Conservation (phyloP, 108 stramenopile species). For the Schizochytrium sp. region DNA sequence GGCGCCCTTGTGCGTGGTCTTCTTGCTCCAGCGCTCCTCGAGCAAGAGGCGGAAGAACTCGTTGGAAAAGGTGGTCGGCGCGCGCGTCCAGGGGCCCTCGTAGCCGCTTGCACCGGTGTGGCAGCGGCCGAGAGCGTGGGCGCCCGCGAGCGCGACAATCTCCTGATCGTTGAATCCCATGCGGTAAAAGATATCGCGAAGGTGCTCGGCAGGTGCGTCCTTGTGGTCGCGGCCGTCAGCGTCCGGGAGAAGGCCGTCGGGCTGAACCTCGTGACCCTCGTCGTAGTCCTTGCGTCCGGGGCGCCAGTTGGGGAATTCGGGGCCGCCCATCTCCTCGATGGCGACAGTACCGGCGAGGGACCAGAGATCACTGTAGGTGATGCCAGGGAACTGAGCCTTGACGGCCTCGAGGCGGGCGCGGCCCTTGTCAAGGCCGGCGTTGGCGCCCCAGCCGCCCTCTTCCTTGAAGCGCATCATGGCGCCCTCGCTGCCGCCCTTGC, state of each 20-base stretch:
- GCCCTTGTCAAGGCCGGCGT: constrained; percentile 23
- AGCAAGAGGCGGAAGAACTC: constrained; percentile 65
- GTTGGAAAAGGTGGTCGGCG: constrained; percentile 71
- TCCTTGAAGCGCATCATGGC: constrained; percentile 85
- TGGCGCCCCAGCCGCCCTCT: constrained; percentile 48
- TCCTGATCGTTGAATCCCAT: constrained; percentile 86
- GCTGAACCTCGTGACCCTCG: constrained; percentile 39
- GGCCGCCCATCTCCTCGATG: constrained; percentile 56
- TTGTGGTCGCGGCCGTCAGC: constrained; percentile 57
- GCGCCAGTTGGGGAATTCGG: constrained; percentile 54
- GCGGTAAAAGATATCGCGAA: constrained; percentile 83
- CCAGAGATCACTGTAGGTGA: constrained; percentile 48
- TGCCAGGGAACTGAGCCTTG: constrained; percentile 50
- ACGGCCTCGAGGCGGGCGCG: constrained; percentile 36
- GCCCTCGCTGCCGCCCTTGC: constrained; percentile 77
- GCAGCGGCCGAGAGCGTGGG: constrained; percentile 76
- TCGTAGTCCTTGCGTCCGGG: constrained; percentile 66
- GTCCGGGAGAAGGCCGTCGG: constrained; percentile 54
- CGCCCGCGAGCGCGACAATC: constrained; percentile 83
- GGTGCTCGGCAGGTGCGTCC: constrained; percentile 59
- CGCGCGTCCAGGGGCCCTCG: constrained; percentile 67
- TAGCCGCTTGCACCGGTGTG: constrained; percentile 66
- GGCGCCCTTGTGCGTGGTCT: constrained; percentile 35
- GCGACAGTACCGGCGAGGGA: constrained; percentile 52
- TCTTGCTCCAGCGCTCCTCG: constrained; percentile 54